Evolutionary conservation across 2,329 filamentous ascomycete genomes (phyloP), one percentile per base, ranked within the genome.

Genomic region (Tolypocladium nubicola): DNA sequence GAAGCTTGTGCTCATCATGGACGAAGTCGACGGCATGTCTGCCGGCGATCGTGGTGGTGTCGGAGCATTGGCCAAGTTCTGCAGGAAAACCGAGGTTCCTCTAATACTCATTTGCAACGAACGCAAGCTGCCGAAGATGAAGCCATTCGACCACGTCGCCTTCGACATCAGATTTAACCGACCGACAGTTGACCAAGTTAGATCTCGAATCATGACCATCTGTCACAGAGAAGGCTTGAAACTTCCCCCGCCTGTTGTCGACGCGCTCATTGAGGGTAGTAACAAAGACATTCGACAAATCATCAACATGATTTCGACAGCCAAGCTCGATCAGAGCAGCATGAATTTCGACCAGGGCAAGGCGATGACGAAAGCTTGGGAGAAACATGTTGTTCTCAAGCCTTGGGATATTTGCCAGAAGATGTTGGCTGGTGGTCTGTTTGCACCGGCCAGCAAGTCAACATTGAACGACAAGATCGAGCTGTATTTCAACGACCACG

Each of bases 51-150:
- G 94, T 60, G 94, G 94, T 63, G 94, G 94, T 71, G 94, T 99
- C 53, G 94, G 92, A 54, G 94, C 94, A 37, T 79, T 99, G 57
- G 93, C 94, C 57, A 90, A 94, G 58, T 88, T 96, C 56, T 97
- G 93, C 79, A 96, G 89, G 75, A 97, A 96, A 78, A 94, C 92
- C 0, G 86, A 94, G 64, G 85, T 99, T 30, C 94, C 94, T 1
- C 87, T 99, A 69, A 97, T 99, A 64, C 80, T 99, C 56, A 97
- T 99, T 64, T 99, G 94, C 81, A 99, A 99, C 71, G 94, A 99
- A 68, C 87, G 94, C 64, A 86, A 82, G 63, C 76, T 92, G 61
- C 94, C 88, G 37, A 99, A 99, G 79, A 99, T 99, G 94, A 97
- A 93, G 74, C 94, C 94, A 0, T 99, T 99, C 68, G 92, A 97